These are phyloP conservation scores for Piloderma croceum DNA, from an alignment of 768 basidiomycete genomes.

Conservation along the genomic window DNA sequence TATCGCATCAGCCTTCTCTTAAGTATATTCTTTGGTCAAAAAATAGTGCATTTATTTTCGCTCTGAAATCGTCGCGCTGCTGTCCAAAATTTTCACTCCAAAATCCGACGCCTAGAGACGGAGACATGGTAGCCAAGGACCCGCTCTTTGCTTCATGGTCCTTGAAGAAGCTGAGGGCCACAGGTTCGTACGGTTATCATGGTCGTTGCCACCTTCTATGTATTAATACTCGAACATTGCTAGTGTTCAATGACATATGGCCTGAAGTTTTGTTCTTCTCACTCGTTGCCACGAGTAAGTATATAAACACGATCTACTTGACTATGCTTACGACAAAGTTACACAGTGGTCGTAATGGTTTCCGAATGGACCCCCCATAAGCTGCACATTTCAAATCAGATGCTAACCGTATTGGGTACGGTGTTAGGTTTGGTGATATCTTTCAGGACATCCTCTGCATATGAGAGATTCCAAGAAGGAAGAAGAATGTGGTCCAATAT, in stretches of 20 bases:
- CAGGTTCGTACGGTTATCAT: conserved; percentile 26
- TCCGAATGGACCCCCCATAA: conserved; percentile 42
- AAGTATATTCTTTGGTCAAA: neutral
- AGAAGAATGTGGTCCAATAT: conserved; percentile 68
- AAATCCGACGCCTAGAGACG: neutral
- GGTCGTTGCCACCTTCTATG: conserved; percentile 18
- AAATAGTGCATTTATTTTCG: neutral
- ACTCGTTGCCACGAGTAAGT: conserved; percentile 49
- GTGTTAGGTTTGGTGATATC: conserved; percentile 68
- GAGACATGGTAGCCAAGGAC: conserved; percentile 38
- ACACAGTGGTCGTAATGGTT: conserved; percentile 54
- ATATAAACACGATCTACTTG: neutral
- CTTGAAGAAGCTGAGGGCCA: conserved; percentile 47
- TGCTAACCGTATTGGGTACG: conserved; percentile 68
- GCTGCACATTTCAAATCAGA: conserved; percentile 46
- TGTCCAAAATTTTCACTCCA: neutral
- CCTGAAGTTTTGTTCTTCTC: conserved; percentile 59
- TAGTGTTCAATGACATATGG: conserved; percentile 61
- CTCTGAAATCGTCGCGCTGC: neutral
- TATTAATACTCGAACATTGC: neutral
- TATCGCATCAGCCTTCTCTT: neutral
- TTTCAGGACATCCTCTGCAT: conserved; percentile 68
- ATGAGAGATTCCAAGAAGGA: conserved; percentile 68
- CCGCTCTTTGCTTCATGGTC: conserved; percentile 45
- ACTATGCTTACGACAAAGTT: neutral